These are phyloP conservation scores for Starmera dryadoides DNA, from an alignment of 805 yeast genomes.

Conservation along the genomic window DNA sequence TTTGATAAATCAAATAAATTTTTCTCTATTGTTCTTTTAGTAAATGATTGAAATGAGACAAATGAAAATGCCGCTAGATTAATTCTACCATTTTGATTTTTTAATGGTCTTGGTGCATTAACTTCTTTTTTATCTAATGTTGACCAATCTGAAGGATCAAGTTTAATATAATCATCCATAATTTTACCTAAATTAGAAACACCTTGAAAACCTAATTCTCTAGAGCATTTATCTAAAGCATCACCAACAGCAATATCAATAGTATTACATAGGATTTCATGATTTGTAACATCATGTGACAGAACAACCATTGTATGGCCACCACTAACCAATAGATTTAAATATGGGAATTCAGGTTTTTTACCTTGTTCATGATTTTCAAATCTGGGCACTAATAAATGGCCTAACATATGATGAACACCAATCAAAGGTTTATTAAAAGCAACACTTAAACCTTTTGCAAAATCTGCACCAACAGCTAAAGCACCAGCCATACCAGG, in stretches of 20 bases:
- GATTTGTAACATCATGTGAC: conserved; percentile 52
- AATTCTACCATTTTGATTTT: conserved; percentile 37
- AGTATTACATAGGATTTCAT: conserved; percentile 68
- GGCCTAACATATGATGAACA: conserved; percentile 96
- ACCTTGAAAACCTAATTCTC: conserved; percentile 74
- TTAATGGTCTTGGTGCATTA: conserved; percentile 45
- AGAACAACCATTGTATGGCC: conserved; percentile 90
- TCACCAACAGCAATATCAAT: conserved; percentile 91
- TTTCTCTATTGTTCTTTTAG: conserved; percentile 30
- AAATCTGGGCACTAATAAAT: conserved; percentile 61
- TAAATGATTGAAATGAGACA: conserved; percentile 61
- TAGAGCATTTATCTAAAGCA: conserved; percentile 86
- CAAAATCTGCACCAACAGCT: conserved; percentile 74
- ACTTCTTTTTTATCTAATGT: conserved; percentile 1
- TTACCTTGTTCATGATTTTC: conserved; percentile 30
- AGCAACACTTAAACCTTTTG: conserved; percentile 78
- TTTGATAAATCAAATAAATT: conserved; percentile 10
- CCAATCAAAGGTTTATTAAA: conserved; percentile 77
- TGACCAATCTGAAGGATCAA: conserved; percentile 25
- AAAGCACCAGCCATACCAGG: conserved; percentile 95
- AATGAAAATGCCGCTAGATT: conserved; percentile 58
- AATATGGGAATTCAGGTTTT: conserved; percentile 55
- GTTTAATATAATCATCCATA: conserved; percentile 49
- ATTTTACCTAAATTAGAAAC: conserved; percentile 77
- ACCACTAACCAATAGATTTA: conserved; percentile 80